Percentiles rank a stretch among this genome's conserved stretches.
These are phyloP conservation scores for Exophiala sp. DNA, from an alignment of 2,329 filamentous ascomycete species.

Conservation along the genomic window DNA sequence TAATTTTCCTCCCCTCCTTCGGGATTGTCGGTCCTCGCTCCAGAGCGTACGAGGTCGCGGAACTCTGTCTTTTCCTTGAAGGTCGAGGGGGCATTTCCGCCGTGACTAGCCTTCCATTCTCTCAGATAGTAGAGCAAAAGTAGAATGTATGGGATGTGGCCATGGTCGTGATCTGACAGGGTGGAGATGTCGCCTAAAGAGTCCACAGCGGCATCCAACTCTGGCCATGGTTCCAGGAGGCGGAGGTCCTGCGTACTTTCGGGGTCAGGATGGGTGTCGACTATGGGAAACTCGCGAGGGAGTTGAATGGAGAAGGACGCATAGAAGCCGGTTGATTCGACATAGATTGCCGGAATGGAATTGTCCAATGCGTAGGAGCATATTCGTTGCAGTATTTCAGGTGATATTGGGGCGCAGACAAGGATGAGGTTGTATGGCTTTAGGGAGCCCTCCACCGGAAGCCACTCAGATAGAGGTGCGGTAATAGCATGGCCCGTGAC, in stretches of 20 bases:
- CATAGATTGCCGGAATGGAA: constrained; percentile 68
- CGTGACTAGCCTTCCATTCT: constrained; percentile 67
- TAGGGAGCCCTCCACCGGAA: constrained; percentile 37
- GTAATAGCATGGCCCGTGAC: constrained; percentile 67
- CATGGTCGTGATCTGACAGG: constrained; percentile 74
- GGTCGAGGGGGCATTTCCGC: constrained; percentile 60
- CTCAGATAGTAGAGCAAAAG: constrained; percentile 77
- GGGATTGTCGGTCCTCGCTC: constrained; percentile 63
- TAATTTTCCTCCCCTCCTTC: constrained; percentile 96
- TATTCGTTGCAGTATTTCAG: constrained; percentile 47
- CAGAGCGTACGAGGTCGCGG: constrained; percentile 60
- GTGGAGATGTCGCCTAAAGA: constrained; percentile 61
- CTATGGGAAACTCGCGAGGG: constrained; percentile 76
- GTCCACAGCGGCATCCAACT: constrained; percentile 61
- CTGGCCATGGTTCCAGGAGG: constrained; percentile 77
- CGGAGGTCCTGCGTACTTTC: constrained; percentile 79
- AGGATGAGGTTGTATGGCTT: constrained; percentile 55
- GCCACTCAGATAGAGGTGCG: constrained; percentile 36
- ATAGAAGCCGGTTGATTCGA: constrained; percentile 89
- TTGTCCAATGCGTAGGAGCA: constrained; percentile 48
- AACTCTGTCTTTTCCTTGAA: constrained; percentile 88
- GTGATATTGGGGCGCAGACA: constrained; percentile 54
- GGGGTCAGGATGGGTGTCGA: constrained; percentile 91
- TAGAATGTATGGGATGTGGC: constrained; percentile 81
- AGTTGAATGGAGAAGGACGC: constrained; percentile 77